These are phyloP conservation scores for Perkinsus marinus DNA, from an alignment of 169 alveolate genomes.

Conservation along the genomic window DNA sequence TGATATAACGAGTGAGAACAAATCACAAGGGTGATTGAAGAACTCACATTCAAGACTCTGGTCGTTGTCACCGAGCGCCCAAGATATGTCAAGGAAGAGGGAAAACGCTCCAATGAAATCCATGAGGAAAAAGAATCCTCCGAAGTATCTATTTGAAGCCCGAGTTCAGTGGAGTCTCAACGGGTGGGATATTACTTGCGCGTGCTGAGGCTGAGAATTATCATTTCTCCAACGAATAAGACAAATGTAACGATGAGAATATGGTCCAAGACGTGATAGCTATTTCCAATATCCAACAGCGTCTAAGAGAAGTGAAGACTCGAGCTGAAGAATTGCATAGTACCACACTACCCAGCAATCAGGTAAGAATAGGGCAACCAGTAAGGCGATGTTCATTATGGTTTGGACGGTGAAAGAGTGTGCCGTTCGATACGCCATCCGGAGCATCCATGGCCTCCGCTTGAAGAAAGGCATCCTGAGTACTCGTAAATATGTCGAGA, in stretches of 20 bases:
- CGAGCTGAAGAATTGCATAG: neutral
- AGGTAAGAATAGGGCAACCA: neutral
- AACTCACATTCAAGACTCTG: neutral
- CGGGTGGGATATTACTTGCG: neutral
- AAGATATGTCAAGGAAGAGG: neutral
- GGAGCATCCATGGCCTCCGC: neutral
- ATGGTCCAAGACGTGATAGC: neutral
- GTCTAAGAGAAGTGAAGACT: neutral
- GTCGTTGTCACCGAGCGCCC: neutral
- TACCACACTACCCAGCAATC: neutral
- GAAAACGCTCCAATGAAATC: neutral
- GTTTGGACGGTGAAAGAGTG: neutral
- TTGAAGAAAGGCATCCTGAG: neutral
- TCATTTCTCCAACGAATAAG: neutral
- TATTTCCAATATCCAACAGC: neutral
- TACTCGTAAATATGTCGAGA: neutral
- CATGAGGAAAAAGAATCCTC: neutral
- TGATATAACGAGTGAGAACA: neutral
- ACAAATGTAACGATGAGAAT: neutral
- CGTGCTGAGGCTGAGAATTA: neutral
- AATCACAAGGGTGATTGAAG: neutral
- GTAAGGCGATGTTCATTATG: neutral
- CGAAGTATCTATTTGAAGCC: neutral
- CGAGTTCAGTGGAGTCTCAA: neutral
- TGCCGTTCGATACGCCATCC: neutral